A percentile compares a stretch with the other conserved stretches of the same genome.
Evolutionary conservation across 2,329 filamentous ascomycete species (phyloP).

Genomic region (Hirsutella rhossiliensis): DNA sequence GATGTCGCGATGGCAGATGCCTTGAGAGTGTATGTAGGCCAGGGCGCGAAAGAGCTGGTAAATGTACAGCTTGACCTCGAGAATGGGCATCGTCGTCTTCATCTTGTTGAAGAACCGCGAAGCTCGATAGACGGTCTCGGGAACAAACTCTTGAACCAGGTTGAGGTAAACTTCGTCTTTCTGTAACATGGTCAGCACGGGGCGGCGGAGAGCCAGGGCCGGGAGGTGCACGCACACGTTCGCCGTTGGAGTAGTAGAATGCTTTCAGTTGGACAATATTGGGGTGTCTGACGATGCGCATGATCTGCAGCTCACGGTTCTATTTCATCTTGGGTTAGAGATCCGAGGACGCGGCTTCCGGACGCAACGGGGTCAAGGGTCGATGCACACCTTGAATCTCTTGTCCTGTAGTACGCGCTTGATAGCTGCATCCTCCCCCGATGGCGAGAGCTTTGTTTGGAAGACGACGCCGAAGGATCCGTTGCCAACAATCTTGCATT

Average conservation of each 20-base stretch:
- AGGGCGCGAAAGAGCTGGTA: conserved; percentile 98
- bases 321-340: conserved; percentile 25
- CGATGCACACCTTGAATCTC: conserved; percentile 90
- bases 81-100: conserved; percentile 98
- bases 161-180: conserved; percentile 99
- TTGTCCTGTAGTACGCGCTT: conserved; percentile 98
- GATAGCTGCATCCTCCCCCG: conserved; percentile 95
- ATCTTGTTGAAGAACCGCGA: conserved; percentile 99
- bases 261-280: conserved; percentile 99
- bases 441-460: conserved; percentile 97
- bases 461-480: conserved; percentile 98
- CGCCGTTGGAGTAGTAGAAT: conserved; percentile 98
- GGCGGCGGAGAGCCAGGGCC: background rate
- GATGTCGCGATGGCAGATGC: conserved; percentile 98
- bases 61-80: conserved; percentile 98
- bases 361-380: background rate
- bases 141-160: conserved; percentile 93
- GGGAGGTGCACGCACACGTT: conserved; percentile 56
- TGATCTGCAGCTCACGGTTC: conserved; percentile 99
- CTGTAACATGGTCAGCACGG: conserved; percentile 26
- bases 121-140: conserved; percentile 94
- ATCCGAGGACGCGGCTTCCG: no score
- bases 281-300: conserved; percentile 97
- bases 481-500: conserved; percentile 99
- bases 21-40: conserved; percentile 97